phyloP scores from a whole-genome alignment of 2,329 filamentous ascomycete species.

The Chaetomiaceae sp. region DNA sequence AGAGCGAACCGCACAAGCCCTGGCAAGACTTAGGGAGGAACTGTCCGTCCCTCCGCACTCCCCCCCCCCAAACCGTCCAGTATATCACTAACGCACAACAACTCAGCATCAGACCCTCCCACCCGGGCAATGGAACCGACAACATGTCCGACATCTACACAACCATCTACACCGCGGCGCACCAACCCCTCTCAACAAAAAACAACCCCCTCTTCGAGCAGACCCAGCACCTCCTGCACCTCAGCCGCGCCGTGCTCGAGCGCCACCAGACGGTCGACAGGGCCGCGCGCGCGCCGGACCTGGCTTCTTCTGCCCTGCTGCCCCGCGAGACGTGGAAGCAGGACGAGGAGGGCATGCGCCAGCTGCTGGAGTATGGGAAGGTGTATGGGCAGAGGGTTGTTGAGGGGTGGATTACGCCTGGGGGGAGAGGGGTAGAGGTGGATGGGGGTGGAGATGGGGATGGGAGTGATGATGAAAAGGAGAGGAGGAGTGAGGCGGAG shows the following conservation, averaged over 20 bases:
- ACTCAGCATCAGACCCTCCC: not conserved
- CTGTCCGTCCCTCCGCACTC: constrained; percentile 27
- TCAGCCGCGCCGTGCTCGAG: constrained; percentile 28
- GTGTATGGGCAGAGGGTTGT: constrained; percentile 29
- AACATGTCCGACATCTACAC: not conserved
- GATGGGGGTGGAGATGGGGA: not conserved
- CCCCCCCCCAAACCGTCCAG: not conserved
- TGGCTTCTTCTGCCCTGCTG: too few relatives aligned
- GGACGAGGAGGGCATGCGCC: constrained; percentile 31
- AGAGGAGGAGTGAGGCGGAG: constrained; percentile 24
- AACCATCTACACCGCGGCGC: constrained; percentile 4
- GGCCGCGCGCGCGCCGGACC: constrained; percentile 23
- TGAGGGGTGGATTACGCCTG: constrained; percentile 21
- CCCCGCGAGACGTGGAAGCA: constrained; percentile 31
- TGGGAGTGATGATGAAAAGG: constrained; percentile 10
- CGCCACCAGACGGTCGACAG: constrained; percentile 29
- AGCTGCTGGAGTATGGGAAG: constrained; percentile 30
- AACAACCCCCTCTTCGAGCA: constrained; percentile 17
- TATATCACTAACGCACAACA: not conserved
- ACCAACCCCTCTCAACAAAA: not conserved
- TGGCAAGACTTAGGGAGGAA: constrained; percentile 25
- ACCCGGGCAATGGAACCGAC: not conserved
- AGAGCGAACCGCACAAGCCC: constrained; percentile 21
- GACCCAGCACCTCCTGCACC: constrained; percentile 15
- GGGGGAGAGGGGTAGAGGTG: not conserved